Conservation (phyloP, 2,329 filamentous ascomycete species). For the Cladosporium sp. region DNA sequence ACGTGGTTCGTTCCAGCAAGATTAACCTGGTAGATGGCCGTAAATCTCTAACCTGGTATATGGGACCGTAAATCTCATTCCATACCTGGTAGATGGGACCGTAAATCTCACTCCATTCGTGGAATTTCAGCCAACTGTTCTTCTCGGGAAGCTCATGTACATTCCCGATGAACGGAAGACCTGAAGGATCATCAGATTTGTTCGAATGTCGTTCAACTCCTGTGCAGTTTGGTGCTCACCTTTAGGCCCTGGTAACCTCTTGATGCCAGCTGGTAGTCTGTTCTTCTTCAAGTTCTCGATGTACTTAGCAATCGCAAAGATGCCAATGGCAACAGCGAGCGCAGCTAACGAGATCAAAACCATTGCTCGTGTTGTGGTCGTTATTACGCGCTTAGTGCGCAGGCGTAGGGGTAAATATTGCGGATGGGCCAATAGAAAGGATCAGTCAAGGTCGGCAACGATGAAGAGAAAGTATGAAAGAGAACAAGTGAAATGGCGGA, state of each 20-base stretch:
- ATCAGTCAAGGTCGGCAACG: not conserved
- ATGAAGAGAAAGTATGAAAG: not conserved
- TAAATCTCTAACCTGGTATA: no score
- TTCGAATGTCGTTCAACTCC: not conserved
- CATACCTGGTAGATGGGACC: conserved; percentile 45
- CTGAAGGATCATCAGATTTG: conserved; percentile 23
- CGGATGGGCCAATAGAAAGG: no score
- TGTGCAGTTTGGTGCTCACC: conserved; percentile 14
- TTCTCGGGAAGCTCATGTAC: conserved; percentile 42
- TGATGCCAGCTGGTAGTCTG: conserved; percentile 15
- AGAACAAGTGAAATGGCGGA: not conserved
- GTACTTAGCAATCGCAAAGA: conserved; percentile 22
- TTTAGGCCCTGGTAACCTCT: conserved; percentile 23
- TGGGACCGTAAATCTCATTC: conserved; percentile 35
- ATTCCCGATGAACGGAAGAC: conserved; percentile 40
- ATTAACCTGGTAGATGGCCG: conserved; percentile 44
- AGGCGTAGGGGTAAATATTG: no score
- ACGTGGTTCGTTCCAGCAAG: conserved; percentile 43
- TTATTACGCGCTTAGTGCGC: no score
- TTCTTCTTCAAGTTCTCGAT: conserved; percentile 16
- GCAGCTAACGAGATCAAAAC: conserved; percentile 18
- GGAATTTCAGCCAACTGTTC: conserved; percentile 42
- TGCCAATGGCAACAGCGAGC: conserved; percentile 26
- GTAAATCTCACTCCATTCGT: conserved; percentile 36
- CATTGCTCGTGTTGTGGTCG: conserved; percentile 9